Evolutionary conservation across 768 basidiomycete genomes (phyloP).

Genomic region (Lentinula guzmanii): DNA sequence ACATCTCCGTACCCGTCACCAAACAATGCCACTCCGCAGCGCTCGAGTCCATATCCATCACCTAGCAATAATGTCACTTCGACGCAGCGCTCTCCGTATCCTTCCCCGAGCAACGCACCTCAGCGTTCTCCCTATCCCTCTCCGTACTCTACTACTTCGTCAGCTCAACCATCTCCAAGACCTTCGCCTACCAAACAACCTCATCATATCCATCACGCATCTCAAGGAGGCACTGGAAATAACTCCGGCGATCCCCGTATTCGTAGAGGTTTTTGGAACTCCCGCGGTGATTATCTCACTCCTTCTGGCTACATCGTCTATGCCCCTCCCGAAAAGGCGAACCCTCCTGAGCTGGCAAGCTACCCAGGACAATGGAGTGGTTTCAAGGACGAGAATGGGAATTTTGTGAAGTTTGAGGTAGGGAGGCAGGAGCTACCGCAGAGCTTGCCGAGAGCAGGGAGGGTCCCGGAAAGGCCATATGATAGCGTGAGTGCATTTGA

Average conservation of each 20-base stretch:
- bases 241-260: constrained; percentile 15
- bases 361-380: constrained; percentile 54
- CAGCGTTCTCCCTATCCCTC: not conserved
- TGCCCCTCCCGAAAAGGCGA: constrained; percentile 49
- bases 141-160: not conserved
- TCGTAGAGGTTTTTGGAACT: constrained; percentile 66
- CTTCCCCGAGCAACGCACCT: constrained; percentile 1
- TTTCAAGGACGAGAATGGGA: constrained; percentile 50
- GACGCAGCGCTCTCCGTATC: constrained; percentile 1
- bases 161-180: constrained; percentile 17
- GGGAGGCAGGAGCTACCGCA: constrained; percentile 53
- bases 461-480: constrained; percentile 51
- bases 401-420: constrained; percentile 31
- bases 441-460: constrained; percentile 53
- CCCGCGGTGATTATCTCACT: constrained; percentile 69
- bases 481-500: constrained; percentile 31
- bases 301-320: constrained; percentile 53
- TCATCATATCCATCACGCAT: constrained; percentile 8
- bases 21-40: not conserved
- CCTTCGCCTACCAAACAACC: constrained; percentile 1
- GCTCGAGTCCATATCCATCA: not conserved
- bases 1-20: not conserved
- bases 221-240: not conserved
- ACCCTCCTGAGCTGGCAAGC: constrained; percentile 52
- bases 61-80: not conserved